Percentiles rank a stretch among this genome's conserved stretches.
Conservation (phyloP, 2,329 filamentous ascomycete species). For the Xylariaceae sp. region DNA sequence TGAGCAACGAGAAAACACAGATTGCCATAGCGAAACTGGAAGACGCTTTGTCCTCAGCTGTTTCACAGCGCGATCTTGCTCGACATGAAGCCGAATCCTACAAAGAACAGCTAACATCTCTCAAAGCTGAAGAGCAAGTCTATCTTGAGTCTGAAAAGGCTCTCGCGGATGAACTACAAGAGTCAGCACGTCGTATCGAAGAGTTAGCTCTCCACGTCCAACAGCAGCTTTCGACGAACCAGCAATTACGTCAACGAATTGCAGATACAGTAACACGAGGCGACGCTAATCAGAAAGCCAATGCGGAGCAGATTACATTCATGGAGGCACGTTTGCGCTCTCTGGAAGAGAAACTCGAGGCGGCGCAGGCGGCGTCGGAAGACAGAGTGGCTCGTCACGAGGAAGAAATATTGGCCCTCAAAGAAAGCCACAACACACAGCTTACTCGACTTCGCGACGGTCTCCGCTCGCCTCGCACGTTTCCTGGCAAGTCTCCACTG, state of each 20-base stretch:
- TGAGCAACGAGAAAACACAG: constrained; percentile 63
- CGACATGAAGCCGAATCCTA: constrained; percentile 68
- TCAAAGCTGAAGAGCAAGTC: constrained; percentile 62
- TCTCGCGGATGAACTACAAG: constrained; percentile 72
- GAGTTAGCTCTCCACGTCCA: constrained; percentile 80
- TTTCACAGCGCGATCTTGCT: constrained; percentile 75
- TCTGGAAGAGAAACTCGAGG: constrained; percentile 83
- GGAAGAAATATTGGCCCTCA: constrained; percentile 77
- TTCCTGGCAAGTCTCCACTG: constrained; percentile 64
- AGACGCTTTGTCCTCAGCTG: constrained; percentile 69
- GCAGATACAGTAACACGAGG: constrained; percentile 80
- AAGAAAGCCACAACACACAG: constrained; percentile 77
- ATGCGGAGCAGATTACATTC: constrained; percentile 79
- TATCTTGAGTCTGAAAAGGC: constrained; percentile 65
- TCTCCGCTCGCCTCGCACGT: constrained; percentile 52
- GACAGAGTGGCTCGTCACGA: constrained; percentile 84
- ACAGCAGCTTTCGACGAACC: constrained; percentile 79
- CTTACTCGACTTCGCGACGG: constrained; percentile 73
- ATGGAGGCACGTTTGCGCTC: constrained; percentile 80
- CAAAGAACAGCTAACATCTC: constrained; percentile 62
- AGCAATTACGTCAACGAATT: constrained; percentile 75
- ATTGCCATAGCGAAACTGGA: constrained; percentile 70
- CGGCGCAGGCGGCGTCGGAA: constrained; percentile 85
- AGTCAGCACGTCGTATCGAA: constrained; percentile 79
- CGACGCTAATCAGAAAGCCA: constrained; percentile 80